Conservation (phyloP, 2,329 filamentous ascomycete species). For the Colletotrichum plurivorum region DNA sequence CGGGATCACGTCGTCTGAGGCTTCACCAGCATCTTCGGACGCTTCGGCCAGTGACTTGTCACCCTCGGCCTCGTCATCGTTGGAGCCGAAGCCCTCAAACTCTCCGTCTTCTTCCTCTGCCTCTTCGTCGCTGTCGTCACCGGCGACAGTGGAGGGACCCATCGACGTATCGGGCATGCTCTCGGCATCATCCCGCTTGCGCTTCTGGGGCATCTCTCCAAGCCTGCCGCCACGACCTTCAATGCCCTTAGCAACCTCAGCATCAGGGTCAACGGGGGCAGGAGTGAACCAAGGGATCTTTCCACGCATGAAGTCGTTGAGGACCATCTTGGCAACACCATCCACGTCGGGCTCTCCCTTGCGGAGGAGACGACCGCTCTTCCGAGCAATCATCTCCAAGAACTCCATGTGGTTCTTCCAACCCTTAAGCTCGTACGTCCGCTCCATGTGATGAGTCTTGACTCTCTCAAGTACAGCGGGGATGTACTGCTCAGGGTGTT, state of each 20-base stretch:
- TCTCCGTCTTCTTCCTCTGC: constrained; percentile 54
- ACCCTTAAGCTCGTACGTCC: constrained; percentile 90
- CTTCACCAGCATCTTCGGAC: constrained; percentile 31
- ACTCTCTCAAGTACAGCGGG: constrained; percentile 82
- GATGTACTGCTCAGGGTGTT: constrained; percentile 94
- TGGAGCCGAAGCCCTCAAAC: constrained; percentile 64
- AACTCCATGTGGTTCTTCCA: constrained; percentile 86
- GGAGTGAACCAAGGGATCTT: constrained; percentile 98
- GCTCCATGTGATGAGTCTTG: constrained; percentile 88
- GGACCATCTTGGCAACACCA: constrained; percentile 94
- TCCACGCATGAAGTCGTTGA: constrained; percentile 95
- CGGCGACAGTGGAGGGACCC: constrained; percentile 46
- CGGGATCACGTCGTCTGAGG: constrained; percentile 39
- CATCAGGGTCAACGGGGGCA: constrained; percentile 73
- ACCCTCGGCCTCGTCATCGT: constrained; percentile 55
- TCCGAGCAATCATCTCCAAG: constrained; percentile 87
- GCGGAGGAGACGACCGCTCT: constrained; percentile 87
- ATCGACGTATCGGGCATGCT: constrained; percentile 56
- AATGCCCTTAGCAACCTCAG: constrained; percentile 65
- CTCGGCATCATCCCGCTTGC: constrained; percentile 71
- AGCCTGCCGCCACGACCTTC: constrained; percentile 82
- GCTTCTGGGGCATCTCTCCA: constrained; percentile 90
- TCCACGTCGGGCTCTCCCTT: constrained; percentile 97
- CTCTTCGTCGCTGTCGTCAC: constrained; percentile 43
- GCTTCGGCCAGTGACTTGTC: constrained; percentile 26